These are phyloP conservation scores for Dactylonectria macrodidyma DNA, from an alignment of 2,329 filamentous ascomycete species.

Conservation along the genomic window DNA sequence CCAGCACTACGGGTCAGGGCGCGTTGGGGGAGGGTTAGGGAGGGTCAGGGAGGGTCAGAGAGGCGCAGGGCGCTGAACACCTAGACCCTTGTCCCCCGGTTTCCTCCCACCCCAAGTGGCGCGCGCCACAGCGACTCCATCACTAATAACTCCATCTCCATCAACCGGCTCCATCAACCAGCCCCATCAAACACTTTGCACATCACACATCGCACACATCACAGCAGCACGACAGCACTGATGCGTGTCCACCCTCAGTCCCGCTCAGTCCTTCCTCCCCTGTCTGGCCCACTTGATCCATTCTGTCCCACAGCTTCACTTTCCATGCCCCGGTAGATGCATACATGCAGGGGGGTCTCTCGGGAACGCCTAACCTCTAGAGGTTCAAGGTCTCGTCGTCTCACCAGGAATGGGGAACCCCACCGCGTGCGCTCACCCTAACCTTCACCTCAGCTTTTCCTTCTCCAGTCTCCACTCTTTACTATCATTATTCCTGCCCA, in stretches of 20 bases:
- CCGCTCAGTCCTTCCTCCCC: conserved; percentile 4
- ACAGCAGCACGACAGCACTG: neutral
- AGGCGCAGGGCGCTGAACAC: conserved; percentile 17
- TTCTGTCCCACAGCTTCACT: neutral
- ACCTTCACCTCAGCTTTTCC: conserved; percentile 31
- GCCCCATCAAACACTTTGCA: too few species aligned
- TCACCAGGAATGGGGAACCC: conserved; percentile 41
- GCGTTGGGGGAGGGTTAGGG: neutral
- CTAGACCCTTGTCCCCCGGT: conserved; percentile 19
- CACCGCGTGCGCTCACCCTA: conserved; percentile 26
- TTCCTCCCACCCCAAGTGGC: conserved; percentile 12
- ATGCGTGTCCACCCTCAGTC: neutral
- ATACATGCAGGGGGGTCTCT: conserved; percentile 33
- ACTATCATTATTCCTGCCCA: conserved; percentile 20
- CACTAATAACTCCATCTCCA: too few species aligned
- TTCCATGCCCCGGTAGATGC: neutral
- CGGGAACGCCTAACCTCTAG: conserved; percentile 50
- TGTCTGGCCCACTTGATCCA: conserved; percentile 22
- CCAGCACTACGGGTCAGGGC: conserved; percentile 42
- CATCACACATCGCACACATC: neutral
- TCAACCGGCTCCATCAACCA: too few species aligned
- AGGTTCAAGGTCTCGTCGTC: conserved; percentile 48
- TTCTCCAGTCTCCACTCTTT: conserved; percentile 13
- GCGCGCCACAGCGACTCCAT: neutral
- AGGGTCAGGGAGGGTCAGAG: too few species aligned